Percentiles rank a stretch among this genome's conserved stretches.
phyloP scores from a whole-genome alignment of 192 early-diverging fungal genomes.

The Mortierella alpina region DNA sequence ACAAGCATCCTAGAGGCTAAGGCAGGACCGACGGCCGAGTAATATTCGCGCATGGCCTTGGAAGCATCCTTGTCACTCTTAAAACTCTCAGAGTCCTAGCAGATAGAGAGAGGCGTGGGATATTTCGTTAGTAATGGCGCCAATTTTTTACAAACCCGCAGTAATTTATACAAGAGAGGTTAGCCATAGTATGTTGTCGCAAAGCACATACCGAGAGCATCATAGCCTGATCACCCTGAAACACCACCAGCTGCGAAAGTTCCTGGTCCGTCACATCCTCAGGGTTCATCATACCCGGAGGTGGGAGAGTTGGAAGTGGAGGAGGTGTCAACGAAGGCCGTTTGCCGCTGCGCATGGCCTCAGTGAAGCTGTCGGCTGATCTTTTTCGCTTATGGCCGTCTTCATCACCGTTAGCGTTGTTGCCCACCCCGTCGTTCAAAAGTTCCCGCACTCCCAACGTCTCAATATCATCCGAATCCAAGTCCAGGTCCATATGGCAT shows the following conservation, averaged over 20 bases:
- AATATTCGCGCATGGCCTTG: constrained; percentile 48
- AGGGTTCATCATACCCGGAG: constrained; percentile 52
- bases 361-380: constrained; percentile 8
- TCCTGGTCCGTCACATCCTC: constrained; percentile 34
- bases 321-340: constrained; percentile 42
- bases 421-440: not conserved
- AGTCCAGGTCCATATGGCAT: constrained; percentile 12
- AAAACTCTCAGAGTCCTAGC: constrained; percentile 29
- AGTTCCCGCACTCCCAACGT: not conserved
- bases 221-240: constrained; percentile 28
- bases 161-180: too few relatives aligned
- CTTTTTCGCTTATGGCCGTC: constrained; percentile 25
- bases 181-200: not conserved
- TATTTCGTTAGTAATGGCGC: not conserved
- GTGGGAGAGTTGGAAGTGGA: constrained; percentile 15
- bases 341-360: constrained; percentile 27
- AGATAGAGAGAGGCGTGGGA: not conserved
- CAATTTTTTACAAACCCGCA: not conserved
- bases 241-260: constrained; percentile 49
- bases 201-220: constrained; percentile 29
- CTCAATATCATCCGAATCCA: not conserved
- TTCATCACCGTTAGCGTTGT: constrained; percentile 7
- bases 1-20: constrained; percentile 42
- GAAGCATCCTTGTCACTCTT: constrained; percentile 17
- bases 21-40: constrained; percentile 32